phyloP scores from a whole-genome alignment of 2,329 filamentous ascomycete genomes.

The Ceratocystis harringtonii region DNA sequence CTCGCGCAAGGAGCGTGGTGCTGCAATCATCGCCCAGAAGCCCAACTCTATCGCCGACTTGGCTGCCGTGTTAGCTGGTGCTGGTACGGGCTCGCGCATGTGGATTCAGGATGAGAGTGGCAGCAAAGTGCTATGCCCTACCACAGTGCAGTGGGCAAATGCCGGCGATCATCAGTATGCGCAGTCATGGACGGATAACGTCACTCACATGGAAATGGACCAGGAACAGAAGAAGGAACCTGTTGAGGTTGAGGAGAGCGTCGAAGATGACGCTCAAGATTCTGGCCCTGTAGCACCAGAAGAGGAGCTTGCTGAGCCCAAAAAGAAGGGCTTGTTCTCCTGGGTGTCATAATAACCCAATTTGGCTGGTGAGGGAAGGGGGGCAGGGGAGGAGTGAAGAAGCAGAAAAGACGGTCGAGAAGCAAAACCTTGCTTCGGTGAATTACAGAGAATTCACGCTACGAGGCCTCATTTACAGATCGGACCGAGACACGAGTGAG shows the following conservation, averaged over 20 bases:
- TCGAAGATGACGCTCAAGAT: slow-evolving; percentile 19
- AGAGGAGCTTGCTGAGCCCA: slow-evolving; percentile 5
- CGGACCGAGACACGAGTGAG: not conserved
- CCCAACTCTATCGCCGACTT: slow-evolving; percentile 49
- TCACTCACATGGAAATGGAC: slow-evolving; percentile 31
- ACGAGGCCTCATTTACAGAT: not conserved
- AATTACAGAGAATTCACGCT: slow-evolving; percentile 7
- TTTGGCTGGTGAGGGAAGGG: not conserved
- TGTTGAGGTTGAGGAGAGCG: slow-evolving; percentile 14
- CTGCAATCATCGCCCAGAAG: slow-evolving; percentile 43
- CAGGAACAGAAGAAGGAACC: not conserved
- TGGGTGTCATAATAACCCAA: slow-evolving; percentile 7
- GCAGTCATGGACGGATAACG: slow-evolving; percentile 36
- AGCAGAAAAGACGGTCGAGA: slow-evolving; percentile 1
- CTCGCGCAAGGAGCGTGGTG: slow-evolving; percentile 32
- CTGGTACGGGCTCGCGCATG: slow-evolving; percentile 38
- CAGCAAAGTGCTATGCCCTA: slow-evolving; percentile 25
- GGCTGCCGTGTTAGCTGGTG: slow-evolving; percentile 40
- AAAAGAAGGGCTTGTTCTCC: slow-evolving; percentile 12
- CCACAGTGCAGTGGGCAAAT: slow-evolving; percentile 38
- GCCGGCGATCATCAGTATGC: slow-evolving; percentile 34
- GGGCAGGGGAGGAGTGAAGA: not conserved
- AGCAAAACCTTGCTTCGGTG: not conserved
- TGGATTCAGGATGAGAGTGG: slow-evolving; percentile 19
- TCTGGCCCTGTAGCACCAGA: slow-evolving; percentile 8